Conservation (phyloP, 2,329 filamentous ascomycete species). For the Botryosphaeria dothidea region DNA sequence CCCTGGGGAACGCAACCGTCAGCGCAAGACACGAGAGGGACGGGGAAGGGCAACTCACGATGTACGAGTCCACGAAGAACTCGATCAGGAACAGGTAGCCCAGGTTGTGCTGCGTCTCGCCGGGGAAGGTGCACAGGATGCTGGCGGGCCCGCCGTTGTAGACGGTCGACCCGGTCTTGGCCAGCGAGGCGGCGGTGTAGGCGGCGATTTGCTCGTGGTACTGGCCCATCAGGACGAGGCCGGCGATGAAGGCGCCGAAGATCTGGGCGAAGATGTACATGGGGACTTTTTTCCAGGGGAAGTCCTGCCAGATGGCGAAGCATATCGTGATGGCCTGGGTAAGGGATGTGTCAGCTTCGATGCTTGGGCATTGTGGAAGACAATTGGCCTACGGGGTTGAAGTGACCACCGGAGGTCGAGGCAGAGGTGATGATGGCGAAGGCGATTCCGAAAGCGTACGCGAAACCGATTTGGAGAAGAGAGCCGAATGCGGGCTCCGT, state of each 20-base stretch:
- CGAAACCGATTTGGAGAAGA: conserved; percentile 57
- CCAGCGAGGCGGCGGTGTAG: conserved; percentile 42
- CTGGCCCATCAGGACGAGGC: conserved; percentile 56
- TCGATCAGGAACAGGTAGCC: conserved; percentile 61
- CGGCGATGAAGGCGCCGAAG: conserved; percentile 58
- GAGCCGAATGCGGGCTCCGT: conserved; percentile 49
- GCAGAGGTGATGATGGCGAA: conserved; percentile 61
- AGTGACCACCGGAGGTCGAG: conserved; percentile 56
- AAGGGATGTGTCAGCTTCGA: background rate
- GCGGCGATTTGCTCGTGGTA: conserved; percentile 55
- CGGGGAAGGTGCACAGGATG: conserved; percentile 58
- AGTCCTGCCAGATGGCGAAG: conserved; percentile 55
- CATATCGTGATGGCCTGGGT: conserved; percentile 40
- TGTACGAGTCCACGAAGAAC: conserved; percentile 60
- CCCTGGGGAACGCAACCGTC: conserved; percentile 38
- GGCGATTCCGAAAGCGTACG: conserved; percentile 59
- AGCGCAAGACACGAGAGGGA: background rate
- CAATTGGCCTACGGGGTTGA: conserved; percentile 45
- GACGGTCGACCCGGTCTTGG: conserved; percentile 41
- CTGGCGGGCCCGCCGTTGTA: conserved; percentile 54
- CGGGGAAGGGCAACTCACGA: conserved; percentile 38
- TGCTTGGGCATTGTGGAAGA: conserved; percentile 40
- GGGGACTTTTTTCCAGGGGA: conserved; percentile 60
- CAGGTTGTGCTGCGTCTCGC: conserved; percentile 51
- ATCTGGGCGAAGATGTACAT: conserved; percentile 60